Conservation (phyloP, 108 stramenopile genomes). For the Nitzschia sp. region DNA sequence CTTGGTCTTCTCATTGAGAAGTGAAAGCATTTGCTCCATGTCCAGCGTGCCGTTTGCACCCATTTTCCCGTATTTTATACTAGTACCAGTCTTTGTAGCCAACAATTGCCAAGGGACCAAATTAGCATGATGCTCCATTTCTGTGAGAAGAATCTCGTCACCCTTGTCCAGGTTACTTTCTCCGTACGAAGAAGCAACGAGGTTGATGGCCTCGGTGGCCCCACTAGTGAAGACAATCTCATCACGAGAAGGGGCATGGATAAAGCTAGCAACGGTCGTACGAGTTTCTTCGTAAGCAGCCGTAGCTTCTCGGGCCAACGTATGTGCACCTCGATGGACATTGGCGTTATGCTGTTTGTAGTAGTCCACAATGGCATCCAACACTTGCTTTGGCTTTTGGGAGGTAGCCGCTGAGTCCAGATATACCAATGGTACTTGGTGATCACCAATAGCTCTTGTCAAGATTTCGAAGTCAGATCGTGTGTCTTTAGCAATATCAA, state of each 20-base stretch:
- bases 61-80: slow-evolving; percentile 69
- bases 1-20: slow-evolving; percentile 73
- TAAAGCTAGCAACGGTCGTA: slow-evolving; percentile 72
- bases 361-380: slow-evolving; percentile 71
- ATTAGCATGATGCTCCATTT: slow-evolving; percentile 95
- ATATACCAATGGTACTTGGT: slow-evolving; percentile 76
- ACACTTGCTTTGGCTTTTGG: slow-evolving; percentile 87
- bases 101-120: slow-evolving; percentile 96
- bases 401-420: slow-evolving; percentile 96
- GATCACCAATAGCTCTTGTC: slow-evolving; percentile 20
- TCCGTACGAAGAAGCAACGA: slow-evolving; percentile 80
- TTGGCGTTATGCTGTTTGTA: slow-evolving; percentile 82
- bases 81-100: slow-evolving; percentile 60
- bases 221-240: slow-evolving; percentile 93
- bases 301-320: slow-evolving; percentile 82
- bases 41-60: slow-evolving; percentile 63
- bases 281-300: slow-evolving; percentile 87
- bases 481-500: slow-evolving; percentile 33
- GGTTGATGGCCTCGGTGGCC: slow-evolving; percentile 92
- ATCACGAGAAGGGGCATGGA: slow-evolving; percentile 75
- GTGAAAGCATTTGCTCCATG: slow-evolving; percentile 50
- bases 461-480: slow-evolving; percentile 56
- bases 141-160: slow-evolving; percentile 89
- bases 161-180: slow-evolving; percentile 49
- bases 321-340: slow-evolving; percentile 94